Conservation (phyloP, 495 filamentous ascomycete species). For the Penicillium mononematosum region DNA sequence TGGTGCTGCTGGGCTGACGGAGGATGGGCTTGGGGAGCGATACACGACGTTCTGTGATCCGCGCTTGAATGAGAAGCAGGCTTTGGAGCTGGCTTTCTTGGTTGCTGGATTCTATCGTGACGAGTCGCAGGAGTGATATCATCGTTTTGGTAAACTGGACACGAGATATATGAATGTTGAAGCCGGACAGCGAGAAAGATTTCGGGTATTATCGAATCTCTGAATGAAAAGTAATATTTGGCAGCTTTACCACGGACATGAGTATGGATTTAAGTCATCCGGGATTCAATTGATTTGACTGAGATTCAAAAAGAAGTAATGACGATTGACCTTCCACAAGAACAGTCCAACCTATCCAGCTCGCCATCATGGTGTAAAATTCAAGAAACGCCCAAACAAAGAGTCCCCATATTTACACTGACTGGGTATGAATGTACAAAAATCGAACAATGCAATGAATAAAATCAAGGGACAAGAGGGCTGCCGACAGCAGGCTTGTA, state of each 20-base stretch:
- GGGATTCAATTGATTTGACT: neutral
- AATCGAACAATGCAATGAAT: slow-evolving; percentile 3
- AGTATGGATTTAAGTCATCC: neutral
- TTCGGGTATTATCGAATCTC: neutral
- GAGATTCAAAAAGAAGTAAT: neutral
- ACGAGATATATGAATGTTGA: neutral
- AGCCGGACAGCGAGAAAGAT: neutral
- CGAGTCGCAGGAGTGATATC: slow-evolving; percentile 23
- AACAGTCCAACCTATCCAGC: slow-evolving; percentile 1
- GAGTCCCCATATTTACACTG: slow-evolving; percentile 25
- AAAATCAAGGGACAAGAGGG: slow-evolving; percentile 49
- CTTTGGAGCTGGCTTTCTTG: slow-evolving; percentile 89
- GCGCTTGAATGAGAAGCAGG: slow-evolving; percentile 94
- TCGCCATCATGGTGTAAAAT: neutral
- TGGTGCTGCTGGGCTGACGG: slow-evolving; percentile 80
- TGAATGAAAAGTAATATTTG: neutral
- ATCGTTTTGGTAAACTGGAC: neutral
- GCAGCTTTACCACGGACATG: neutral
- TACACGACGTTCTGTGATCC: slow-evolving; percentile 97
- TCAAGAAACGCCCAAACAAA: slow-evolving; percentile 8
- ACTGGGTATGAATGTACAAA: slow-evolving; percentile 13
- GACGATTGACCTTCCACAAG: neutral
- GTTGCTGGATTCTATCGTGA: slow-evolving; percentile 80
- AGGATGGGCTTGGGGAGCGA: slow-evolving; percentile 80
- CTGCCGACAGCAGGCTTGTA: slow-evolving; percentile 78